Base-by-base conservation (phyloP, 2,329 filamentous ascomycete genomes). In the Venturia nashicola region DNA sequence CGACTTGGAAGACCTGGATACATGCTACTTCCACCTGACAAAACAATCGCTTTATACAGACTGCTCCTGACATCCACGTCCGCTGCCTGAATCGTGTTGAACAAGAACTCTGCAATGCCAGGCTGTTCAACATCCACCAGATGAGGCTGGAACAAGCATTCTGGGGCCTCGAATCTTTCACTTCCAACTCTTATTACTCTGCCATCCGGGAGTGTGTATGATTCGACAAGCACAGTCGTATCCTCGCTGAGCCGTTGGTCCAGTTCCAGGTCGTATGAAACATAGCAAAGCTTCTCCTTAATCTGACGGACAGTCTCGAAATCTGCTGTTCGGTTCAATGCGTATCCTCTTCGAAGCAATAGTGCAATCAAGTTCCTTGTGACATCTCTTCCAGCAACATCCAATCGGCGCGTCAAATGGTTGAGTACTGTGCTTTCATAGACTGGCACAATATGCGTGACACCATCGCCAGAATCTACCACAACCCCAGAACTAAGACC, bases 201-300 rank as follows among this genome's bases (percentile, higher is more conserved):
- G 63, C 94, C 94, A 73, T 99, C 94, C 40, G 94, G 94, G 11
- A 99, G 83, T 1, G 94, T 99, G 80, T 99, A 99, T 73, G 90
- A 95, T 78, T 99, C 94, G 12, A 99, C 94, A 64, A 99, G 81
- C 9, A 97, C 91, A 0, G 94, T 99, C 18, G 94, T 99, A 71
- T 99, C 94, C 78, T 99, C 94, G 72, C 90, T 95, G 68, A 99
- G 85, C 70, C 90, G 87, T 79, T 97, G 92, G 81, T 99, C 94
- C 64, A 99, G 82, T 77, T 96, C 91, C 65, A 99, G 84, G 76
- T 99, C 94, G 80, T 97, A 99, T 14, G 92, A 97, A 65, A 99
- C 93, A 76, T 99, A 99, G 83, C 94, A 97, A 61, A 99, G 88
- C 83, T 99, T 99, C 82, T 99, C 94, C 80, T 99, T 99, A 81